phyloP scores from a whole-genome alignment of 768 basidiomycete species.

The Collybia sordida region DNA sequence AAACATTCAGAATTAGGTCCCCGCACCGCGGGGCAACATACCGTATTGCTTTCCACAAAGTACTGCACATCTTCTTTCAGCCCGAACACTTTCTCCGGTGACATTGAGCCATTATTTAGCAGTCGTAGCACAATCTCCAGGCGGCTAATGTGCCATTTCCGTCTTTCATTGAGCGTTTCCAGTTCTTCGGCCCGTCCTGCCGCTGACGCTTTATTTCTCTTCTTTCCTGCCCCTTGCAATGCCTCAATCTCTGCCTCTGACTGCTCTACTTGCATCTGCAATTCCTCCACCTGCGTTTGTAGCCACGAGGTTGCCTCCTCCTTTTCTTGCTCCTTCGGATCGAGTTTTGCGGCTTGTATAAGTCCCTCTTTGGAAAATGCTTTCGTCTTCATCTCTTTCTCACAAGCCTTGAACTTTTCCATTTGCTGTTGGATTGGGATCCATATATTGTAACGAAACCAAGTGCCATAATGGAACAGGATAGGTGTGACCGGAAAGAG shows the following conservation, averaged over 20 bases:
- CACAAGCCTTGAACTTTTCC: slow-evolving; percentile 99
- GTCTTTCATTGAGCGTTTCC: slow-evolving; percentile 86
- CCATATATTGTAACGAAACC: slow-evolving; percentile 14
- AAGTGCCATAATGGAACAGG: slow-evolving; percentile 21
- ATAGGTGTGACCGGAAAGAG: slow-evolving; percentile 20
- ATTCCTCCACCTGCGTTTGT: slow-evolving; percentile 84
- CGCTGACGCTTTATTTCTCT: slow-evolving; percentile 71
- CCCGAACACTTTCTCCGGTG: slow-evolving; percentile 74
- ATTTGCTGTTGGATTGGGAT: slow-evolving; percentile 76
- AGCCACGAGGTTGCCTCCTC: slow-evolving; percentile 88
- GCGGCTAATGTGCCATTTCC: slow-evolving; percentile 93
- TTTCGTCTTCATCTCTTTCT: slow-evolving; percentile 99
- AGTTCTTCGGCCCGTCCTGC: slow-evolving; percentile 80
- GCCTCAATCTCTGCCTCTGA: slow-evolving; percentile 94
- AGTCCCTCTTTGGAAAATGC: slow-evolving; percentile 99
- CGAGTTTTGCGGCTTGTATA: slow-evolving; percentile 89
- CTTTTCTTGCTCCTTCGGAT: slow-evolving; percentile 97
- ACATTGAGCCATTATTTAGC: slow-evolving; percentile 89
- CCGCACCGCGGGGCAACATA: slow-evolving; percentile 41
- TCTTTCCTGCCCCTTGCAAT: slow-evolving; percentile 80
- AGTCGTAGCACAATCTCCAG: slow-evolving; percentile 92
- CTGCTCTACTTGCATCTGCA: slow-evolving; percentile 89
- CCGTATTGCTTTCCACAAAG: slow-evolving; percentile 94
- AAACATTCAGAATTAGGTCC: slow-evolving; percentile 18
- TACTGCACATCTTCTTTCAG: slow-evolving; percentile 95